Evolutionary conservation across 495 filamentous ascomycete species (phyloP), one percentile per base, ranked within the genome.

Genomic region (Annulohypoxylon bovei): DNA sequence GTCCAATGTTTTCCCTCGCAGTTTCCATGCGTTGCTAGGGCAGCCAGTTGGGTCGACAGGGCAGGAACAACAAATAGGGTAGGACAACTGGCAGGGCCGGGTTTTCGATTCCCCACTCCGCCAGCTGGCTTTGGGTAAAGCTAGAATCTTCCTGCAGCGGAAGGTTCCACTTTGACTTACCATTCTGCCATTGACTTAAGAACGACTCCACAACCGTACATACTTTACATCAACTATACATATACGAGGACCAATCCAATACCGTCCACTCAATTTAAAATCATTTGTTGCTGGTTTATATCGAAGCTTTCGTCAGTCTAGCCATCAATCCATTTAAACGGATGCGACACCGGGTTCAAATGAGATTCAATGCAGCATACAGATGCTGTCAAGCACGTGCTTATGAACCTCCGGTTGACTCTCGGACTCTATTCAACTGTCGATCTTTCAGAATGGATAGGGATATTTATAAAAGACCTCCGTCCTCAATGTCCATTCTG

Each of bases 11-110:
- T 70, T 70, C 60, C 30, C 30, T 65, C 54, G 56, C 54, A 35
- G 22, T 69, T 57, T 44, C 59, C 42, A 66, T 27, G 49, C 62
- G 73, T 75, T 75, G 74, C 65, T 56, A 39, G 74, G 74, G 74
- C 74, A 76, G 74, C 74, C 71, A 40, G 33, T 46, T 70, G 60
- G 62, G 53, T 64, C 46, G 54, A 50, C 30, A 65, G 42, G 40
- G 28, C 9, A 37, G 14, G 47, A 30, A 30, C 49, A 56, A 25
- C 22, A 50, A 25, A 14, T 47, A 68, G 35, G 54, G 67, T 70
- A 30, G 54, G 61, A 70, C 68, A 70, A 58, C 56, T 70, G 62
- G 68, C 68, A 60, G 39, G n/a, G 16, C 42, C 40, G 58, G 53
- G 14, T 50, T 47, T 11, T 30, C 50, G 12, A 16, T 62, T 50